Base-by-base conservation (phyloP, 2,329 filamentous ascomycete species). In the Whalleya microplaca region DNA sequence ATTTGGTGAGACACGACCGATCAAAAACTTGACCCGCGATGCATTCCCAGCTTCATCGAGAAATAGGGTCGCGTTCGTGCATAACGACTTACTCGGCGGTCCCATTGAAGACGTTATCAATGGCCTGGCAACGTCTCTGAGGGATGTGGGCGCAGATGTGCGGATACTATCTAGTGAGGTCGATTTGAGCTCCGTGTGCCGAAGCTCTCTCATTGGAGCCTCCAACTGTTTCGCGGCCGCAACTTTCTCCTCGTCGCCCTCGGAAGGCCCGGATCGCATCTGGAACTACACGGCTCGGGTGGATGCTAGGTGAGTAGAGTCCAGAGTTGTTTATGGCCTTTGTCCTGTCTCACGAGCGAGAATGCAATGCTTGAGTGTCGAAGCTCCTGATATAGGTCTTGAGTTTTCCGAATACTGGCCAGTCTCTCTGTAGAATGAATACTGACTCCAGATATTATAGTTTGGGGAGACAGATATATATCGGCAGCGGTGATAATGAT, bases 271-370 rank as follows among this genome's bases (percentile, higher is more conserved):
- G 1, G 80, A 79, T 7, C 81, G 81, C 1, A 72, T 81, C 41
- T 96, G 92, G 92, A 94, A 93, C 72, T 96, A 96, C 69, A 92
- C 90, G 0, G 78, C 96, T 21, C 80, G 89, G 52, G 85, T 86
- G 2, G 92, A 96, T 69, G 87, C 87, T 32, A 79, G n/a, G n/a
- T n/a, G n/a, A n/a, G n/a, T n/a, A n/a, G n/a, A n/a, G n/a, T n/a
- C n/a, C n/a, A n/a, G n/a, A n/a, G n/a, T n/a, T n/a, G n/a, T n/a
- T n/a, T n/a, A n/a, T n/a, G n/a, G n/a, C n/a, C n/a, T n/a, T n/a
- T n/a, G n/a, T n/a, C n/a, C n/a, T n/a, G n/a, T n/a, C n/a, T n/a
- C n/a, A n/a, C n/a, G n/a, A n/a, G n/a, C n/a, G n/a, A n/a, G n/a
- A n/a, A n/a, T n/a, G n/a, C n/a, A n/a, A n/a, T n/a, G n/a, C n/a